Evolutionary conservation across 148 eudicot species (phyloP).

Genomic region (Chenopodium quinoa): DNA sequence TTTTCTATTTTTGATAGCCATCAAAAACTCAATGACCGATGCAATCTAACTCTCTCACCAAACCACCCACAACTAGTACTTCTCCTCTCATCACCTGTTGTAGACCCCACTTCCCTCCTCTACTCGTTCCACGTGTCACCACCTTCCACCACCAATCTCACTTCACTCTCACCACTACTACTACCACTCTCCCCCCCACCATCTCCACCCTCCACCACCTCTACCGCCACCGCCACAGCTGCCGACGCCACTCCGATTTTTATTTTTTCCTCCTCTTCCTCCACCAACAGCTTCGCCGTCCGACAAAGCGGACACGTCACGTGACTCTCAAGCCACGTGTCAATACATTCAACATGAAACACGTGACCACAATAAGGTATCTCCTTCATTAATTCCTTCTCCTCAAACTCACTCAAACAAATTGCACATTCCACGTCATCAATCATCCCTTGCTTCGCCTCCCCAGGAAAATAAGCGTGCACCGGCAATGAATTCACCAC

Average conservation of each 20-base stretch:
- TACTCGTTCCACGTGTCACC: slow-evolving; percentile 26
- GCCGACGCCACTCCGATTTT: neutral
- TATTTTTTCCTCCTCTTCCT: neutral
- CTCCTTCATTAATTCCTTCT: slow-evolving; percentile 39
- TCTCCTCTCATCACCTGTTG: slow-evolving; percentile 13
- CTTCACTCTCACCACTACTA: neutral
- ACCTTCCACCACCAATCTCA: slow-evolving; percentile 20
- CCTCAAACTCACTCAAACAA: slow-evolving; percentile 53
- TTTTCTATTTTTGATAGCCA: neutral
- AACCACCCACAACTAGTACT: slow-evolving; percentile 20
- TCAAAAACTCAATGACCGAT: slow-evolving; percentile 30
- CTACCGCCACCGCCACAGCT: neutral
- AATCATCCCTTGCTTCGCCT: slow-evolving; percentile 33
- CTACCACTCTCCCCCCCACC: neutral
- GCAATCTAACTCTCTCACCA: slow-evolving; percentile 23
- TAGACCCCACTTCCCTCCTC: slow-evolving; percentile 20
- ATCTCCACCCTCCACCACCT: slow-evolving; percentile 5
- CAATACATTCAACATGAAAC: slow-evolving; percentile 52
- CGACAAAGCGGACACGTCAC: slow-evolving; percentile 77
- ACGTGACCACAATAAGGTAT: slow-evolving; percentile 56
- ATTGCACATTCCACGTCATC: slow-evolving; percentile 40
- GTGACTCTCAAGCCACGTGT: slow-evolving; percentile 65
- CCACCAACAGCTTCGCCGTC: slow-evolving; percentile 25
- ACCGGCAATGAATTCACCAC: slow-evolving; percentile 43
- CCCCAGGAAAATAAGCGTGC: slow-evolving; percentile 38